Evolutionary conservation across 352 stramenopile genomes (phyloP).

Genomic region (Globisporangium echinulatum): DNA sequence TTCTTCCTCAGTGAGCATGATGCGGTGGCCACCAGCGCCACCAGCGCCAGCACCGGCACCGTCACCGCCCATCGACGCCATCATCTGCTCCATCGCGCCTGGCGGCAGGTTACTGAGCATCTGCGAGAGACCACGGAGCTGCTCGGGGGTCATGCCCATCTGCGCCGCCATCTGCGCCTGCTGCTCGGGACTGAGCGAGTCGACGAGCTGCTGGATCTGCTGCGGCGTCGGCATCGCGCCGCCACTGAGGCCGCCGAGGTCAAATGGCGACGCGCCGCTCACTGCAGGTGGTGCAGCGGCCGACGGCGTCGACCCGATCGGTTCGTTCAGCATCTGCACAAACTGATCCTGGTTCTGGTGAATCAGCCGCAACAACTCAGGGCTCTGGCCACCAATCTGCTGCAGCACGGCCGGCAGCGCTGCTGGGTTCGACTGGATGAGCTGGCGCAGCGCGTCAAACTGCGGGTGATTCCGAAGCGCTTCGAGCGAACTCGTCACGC

Average conservation of each 20-base stretch:
- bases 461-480: constrained; percentile 79
- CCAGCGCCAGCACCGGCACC: constrained; percentile 34
- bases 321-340: constrained; percentile 85
- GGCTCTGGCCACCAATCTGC: constrained; percentile 80
- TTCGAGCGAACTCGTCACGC: constrained; percentile 50
- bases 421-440: constrained; percentile 82
- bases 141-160: constrained; percentile 82
- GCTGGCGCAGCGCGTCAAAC: constrained; percentile 72
- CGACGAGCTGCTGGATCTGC: constrained; percentile 79
- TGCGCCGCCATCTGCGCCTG: constrained; percentile 75
- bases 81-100: constrained; percentile 83
- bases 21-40: constrained; percentile 40
- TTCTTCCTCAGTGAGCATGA: constrained; percentile 79
- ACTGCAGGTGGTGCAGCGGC: constrained; percentile 16
- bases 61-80: constrained; percentile 64
- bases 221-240: constrained; percentile 67
- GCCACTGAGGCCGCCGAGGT: constrained; percentile 32
- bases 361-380: constrained; percentile 78
- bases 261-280: constrained; percentile 37
- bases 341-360: constrained; percentile 85
- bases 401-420: constrained; percentile 75
- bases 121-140: constrained; percentile 79
- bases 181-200: constrained; percentile 71
- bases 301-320: constrained; percentile 47
- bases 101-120: constrained; percentile 83